Evolutionary conservation across 352 stramenopile species (phyloP).

Genomic region (Globisporangium radiosum): DNA sequence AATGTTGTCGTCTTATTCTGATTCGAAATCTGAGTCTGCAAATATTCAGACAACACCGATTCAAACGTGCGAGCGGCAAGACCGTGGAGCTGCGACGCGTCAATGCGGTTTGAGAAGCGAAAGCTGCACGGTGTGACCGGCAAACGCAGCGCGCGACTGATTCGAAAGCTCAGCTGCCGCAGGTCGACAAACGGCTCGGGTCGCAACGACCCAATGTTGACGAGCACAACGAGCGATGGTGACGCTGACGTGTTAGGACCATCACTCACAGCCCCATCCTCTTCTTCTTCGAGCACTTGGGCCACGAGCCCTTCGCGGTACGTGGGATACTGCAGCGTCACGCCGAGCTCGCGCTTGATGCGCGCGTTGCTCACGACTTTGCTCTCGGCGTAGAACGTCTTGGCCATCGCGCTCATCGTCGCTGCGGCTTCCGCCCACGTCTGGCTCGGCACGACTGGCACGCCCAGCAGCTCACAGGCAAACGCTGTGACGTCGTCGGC

Average conservation of each 20-base stretch:
- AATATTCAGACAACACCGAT: slow-evolving; percentile 40
- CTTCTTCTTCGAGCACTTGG: slow-evolving; percentile 73
- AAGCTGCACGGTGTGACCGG: slow-evolving; percentile 73
- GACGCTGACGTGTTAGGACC: neutral
- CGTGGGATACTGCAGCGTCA: slow-evolving; percentile 62
- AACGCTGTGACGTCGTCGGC: slow-evolving; percentile 74
- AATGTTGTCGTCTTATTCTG: neutral
- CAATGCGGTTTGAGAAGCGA: slow-evolving; percentile 71
- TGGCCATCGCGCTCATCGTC: slow-evolving; percentile 83
- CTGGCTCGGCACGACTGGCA: slow-evolving; percentile 38
- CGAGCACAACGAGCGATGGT: slow-evolving; percentile 36
- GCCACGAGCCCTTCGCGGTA: slow-evolving; percentile 79
- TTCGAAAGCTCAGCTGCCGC: slow-evolving; percentile 58
- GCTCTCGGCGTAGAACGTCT: slow-evolving; percentile 83
- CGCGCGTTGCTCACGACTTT: slow-evolving; percentile 71
- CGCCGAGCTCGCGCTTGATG: slow-evolving; percentile 71
- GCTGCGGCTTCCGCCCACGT: slow-evolving; percentile 67
- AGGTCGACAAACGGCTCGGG: slow-evolving; percentile 66
- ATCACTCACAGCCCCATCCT: neutral
- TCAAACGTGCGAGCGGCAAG: slow-evolving; percentile 61
- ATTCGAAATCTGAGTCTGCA: slow-evolving; percentile 9
- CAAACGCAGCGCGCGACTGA: slow-evolving; percentile 46
- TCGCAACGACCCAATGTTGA: slow-evolving; percentile 72
- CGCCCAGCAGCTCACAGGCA: slow-evolving; percentile 60
- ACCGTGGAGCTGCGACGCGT: slow-evolving; percentile 47